These are phyloP conservation scores for Mucor indicus DNA, from an alignment of 371 early-diverging fungal genomes.

Conservation along the genomic window DNA sequence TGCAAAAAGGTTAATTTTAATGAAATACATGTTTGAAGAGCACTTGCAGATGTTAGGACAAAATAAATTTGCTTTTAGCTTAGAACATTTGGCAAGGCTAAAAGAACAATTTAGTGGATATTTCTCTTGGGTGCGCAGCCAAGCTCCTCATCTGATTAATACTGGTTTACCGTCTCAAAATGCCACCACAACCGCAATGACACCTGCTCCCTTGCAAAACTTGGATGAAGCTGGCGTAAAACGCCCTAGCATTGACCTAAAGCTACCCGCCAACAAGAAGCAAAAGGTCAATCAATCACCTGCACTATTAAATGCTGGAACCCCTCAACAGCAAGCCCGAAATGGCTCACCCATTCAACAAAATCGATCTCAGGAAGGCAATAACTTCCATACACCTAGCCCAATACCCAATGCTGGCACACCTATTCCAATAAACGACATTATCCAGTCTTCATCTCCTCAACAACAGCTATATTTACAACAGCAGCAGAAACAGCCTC, in stretches of 20 bases:
- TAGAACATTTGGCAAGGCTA: conserved; percentile 44
- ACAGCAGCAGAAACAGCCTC: too few relatives aligned
- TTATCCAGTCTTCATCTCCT: background rate
- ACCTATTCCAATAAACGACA: too few relatives aligned
- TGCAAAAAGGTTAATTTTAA: conserved; percentile 45
- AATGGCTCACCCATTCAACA: too few relatives aligned
- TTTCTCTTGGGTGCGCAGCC: conserved; percentile 36
- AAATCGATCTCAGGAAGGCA: too few relatives aligned
- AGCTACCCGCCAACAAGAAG: conserved; percentile 36
- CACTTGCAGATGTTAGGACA: conserved; percentile 46
- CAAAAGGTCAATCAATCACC: background rate
- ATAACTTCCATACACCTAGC: too few relatives aligned
- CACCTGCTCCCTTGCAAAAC: conserved; percentile 6
- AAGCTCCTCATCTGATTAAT: conserved; percentile 7
- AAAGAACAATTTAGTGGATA: conserved; percentile 50
- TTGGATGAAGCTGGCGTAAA: background rate
- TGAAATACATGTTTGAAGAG: conserved; percentile 63
- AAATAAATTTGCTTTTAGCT: conserved; percentile 41
- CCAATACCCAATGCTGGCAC: too few relatives aligned
- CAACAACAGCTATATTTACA: conserved; percentile 4
- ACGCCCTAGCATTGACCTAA: conserved; percentile 38
- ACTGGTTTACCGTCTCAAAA: background rate
- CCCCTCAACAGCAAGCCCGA: too few relatives aligned
- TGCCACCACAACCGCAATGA: background rate
- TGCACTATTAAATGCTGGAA: background rate